Conservation (phyloP, 75 land plant species). For the Pseudotsuga menziesii region DNA sequence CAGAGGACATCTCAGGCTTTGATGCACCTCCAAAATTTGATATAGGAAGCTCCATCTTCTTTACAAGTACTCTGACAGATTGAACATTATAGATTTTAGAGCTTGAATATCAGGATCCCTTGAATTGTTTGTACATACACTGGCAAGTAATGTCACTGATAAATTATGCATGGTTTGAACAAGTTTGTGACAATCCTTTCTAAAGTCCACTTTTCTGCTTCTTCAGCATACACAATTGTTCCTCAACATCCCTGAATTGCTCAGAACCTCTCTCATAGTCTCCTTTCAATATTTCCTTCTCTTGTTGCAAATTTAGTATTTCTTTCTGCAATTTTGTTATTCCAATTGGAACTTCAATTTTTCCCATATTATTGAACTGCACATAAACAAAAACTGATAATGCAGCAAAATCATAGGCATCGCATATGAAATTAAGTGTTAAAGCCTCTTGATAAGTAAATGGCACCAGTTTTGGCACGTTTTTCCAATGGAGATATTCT, state of each 20-base stretch:
- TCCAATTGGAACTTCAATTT: background rate
- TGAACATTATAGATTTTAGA: background rate
- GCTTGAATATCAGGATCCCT: background rate
- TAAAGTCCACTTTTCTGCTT: background rate
- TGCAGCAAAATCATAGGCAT: too few relatives aligned
- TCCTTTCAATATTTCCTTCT: background rate
- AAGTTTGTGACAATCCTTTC: too few relatives aligned
- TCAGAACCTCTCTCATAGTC: conserved; percentile 1
- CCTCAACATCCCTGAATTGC: background rate
- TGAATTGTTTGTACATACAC: background rate
- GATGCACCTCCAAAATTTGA: background rate
- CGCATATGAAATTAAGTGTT: too few relatives aligned
- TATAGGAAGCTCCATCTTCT: background rate
- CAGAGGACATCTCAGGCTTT: background rate
- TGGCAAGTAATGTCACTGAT: background rate
- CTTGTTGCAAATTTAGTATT: background rate
- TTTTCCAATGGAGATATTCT: too few relatives aligned
- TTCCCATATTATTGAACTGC: too few relatives aligned
- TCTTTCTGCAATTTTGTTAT: conserved; percentile 5
- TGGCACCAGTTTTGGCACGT: too few relatives aligned
- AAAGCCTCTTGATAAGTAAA: too few relatives aligned
- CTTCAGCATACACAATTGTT: conserved; percentile 7
- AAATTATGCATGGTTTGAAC: too few relatives aligned
- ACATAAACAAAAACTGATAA: too few relatives aligned
- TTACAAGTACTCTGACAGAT: background rate